phyloP scores from a whole-genome alignment of 106 monocot genomes.

The Dioscorea alata region DNA sequence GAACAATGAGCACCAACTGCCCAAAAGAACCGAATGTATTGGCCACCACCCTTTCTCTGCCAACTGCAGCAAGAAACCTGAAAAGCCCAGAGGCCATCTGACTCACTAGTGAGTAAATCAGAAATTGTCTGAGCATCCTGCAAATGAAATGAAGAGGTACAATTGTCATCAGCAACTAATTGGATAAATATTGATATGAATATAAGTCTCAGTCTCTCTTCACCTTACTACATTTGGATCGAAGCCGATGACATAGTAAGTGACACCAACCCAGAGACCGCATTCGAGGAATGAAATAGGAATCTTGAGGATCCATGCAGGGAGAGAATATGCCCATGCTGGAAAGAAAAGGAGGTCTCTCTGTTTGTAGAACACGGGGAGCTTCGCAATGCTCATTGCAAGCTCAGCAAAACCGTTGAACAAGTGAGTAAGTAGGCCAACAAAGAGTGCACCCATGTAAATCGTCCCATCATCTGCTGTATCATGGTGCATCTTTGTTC shows the following conservation, averaged over 20 bases:
- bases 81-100: constrained; percentile 61
- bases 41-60: constrained; percentile 51
- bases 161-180: no score
- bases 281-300: constrained; percentile 52
- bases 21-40: constrained; percentile 55
- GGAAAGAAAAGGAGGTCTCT: constrained; percentile 59
- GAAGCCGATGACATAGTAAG: constrained; percentile 60
- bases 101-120: constrained; percentile 34
- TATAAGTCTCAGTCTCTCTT: neutral
- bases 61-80: constrained; percentile 41
- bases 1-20: constrained; percentile 29
- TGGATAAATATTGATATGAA: no score
- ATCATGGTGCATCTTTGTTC: constrained; percentile 43
- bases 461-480: constrained; percentile 20
- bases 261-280: constrained; percentile 36
- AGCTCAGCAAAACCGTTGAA: constrained; percentile 62
- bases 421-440: constrained; percentile 28
- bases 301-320: constrained; percentile 61
- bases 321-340: constrained; percentile 55
- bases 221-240: constrained; percentile 48
- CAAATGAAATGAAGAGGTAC: neutral
- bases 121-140: constrained; percentile 43
- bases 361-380: constrained; percentile 72
- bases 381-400: constrained; percentile 58
- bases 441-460: constrained; percentile 48